Evolutionary conservation across 805 yeast species (phyloP).

Genomic region (Zygoascus biomembranicola): DNA sequence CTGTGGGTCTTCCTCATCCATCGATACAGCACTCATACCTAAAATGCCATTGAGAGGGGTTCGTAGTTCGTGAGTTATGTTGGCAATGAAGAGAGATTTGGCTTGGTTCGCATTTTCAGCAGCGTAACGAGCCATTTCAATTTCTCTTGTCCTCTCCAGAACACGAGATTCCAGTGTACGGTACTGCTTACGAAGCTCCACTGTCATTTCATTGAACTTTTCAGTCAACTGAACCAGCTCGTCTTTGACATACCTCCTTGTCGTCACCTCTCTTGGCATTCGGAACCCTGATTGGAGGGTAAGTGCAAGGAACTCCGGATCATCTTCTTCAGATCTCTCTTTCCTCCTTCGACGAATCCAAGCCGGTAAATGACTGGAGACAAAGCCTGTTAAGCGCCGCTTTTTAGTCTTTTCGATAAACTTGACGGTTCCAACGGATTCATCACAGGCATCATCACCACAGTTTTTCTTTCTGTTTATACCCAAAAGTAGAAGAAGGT

Average conservation of each 20-base stretch:
- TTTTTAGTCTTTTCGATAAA: not conserved
- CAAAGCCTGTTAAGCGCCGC: not conserved
- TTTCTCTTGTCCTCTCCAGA: conserved; percentile 72
- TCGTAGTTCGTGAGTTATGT: conserved; percentile 87
- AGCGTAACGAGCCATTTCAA: conserved; percentile 78
- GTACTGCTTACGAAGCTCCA: conserved; percentile 77
- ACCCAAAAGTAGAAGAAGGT: not conserved
- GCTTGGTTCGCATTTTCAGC: conserved; percentile 97
- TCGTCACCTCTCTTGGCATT: conserved; percentile 20
- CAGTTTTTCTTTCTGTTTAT: not conserved
- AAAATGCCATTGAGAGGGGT: conserved; percentile 94
- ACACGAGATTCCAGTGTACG: conserved; percentile 80
- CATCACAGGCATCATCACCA: not conserved
- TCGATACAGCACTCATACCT: conserved; percentile 90
- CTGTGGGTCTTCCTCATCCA: conserved; percentile 68
- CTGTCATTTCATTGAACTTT: conserved; percentile 85
- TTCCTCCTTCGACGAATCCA: not conserved
- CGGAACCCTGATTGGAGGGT: conserved; percentile 8
- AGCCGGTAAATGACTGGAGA: not conserved
- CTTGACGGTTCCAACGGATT: not conserved
- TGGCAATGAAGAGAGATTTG: conserved; percentile 86
- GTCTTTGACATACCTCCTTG: conserved; percentile 39
- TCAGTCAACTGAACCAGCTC: conserved; percentile 80
- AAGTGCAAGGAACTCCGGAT: not conserved
- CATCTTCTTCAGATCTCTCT: not conserved